Evolutionary conservation across 2,329 filamentous ascomycete genomes (phyloP).

Genomic region (Aspergillus awamori): DNA sequence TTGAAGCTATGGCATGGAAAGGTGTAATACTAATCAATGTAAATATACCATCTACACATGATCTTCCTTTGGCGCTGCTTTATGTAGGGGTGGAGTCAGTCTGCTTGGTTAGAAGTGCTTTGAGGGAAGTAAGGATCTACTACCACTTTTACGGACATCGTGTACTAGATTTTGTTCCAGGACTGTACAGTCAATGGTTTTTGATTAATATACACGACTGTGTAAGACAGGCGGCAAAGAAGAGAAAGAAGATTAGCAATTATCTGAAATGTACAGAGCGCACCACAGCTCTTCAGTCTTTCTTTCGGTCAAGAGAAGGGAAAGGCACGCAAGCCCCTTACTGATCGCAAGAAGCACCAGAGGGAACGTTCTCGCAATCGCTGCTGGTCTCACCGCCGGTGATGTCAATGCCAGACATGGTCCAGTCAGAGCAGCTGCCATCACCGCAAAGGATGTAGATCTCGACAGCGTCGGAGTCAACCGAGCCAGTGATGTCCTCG

Average conservation of each 20-base stretch:
- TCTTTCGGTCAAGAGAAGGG: too few species aligned
- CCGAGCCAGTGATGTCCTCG: constrained; percentile 40
- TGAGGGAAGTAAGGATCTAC: too few species aligned
- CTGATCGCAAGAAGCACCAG: constrained; percentile 36
- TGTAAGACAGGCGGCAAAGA: neutral
- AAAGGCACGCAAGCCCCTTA: neutral
- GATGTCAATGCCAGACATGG: constrained; percentile 53
- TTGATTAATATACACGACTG: neutral
- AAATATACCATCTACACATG: too few species aligned
- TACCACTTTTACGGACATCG: too few species aligned
- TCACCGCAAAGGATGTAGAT: constrained; percentile 60
- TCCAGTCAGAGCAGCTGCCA: constrained; percentile 58
- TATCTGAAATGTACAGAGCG: neutral
- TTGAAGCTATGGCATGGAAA: too few species aligned
- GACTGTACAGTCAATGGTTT: neutral
- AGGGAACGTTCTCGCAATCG: constrained; percentile 48
- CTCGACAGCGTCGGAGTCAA: constrained; percentile 38
- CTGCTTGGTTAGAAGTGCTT: too few species aligned
- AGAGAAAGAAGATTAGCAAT: neutral
- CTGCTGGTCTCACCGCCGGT: constrained; percentile 55
- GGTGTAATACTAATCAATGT: too few species aligned
- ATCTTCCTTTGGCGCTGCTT: too few species aligned
- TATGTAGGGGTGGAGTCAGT: too few species aligned
- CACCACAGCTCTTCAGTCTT: neutral
- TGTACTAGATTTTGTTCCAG: neutral